Conservation (phyloP, 2,329 filamentous ascomycete species). For the Hypoxylon sp. region DNA sequence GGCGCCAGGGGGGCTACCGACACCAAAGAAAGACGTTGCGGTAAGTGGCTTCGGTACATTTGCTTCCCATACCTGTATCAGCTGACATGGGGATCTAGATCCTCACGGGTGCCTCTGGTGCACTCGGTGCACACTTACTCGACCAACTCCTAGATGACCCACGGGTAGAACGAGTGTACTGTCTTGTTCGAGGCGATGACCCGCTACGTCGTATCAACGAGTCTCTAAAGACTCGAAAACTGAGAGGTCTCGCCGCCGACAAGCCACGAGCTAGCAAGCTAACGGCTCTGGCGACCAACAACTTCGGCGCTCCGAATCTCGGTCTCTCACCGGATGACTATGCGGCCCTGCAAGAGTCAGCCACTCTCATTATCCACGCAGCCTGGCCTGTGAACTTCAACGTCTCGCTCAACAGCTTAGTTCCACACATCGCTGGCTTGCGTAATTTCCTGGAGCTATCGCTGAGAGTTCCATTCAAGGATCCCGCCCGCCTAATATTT, state of each 20-base stretch:
- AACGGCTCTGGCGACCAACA: constrained; percentile 53
- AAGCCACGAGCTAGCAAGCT: constrained; percentile 48
- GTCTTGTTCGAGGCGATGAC: constrained; percentile 52
- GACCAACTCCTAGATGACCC: constrained; percentile 54
- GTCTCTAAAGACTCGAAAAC: constrained; percentile 40
- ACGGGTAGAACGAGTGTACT: constrained; percentile 53
- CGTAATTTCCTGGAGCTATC: constrained; percentile 57
- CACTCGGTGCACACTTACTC: constrained; percentile 57
- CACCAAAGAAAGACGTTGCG: constrained; percentile 37
- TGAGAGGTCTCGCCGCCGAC: constrained; percentile 34
- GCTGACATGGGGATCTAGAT: constrained; percentile 37
- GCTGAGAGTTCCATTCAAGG: constrained; percentile 44
- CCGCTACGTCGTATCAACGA: constrained; percentile 36
- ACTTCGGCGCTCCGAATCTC: constrained; percentile 55
- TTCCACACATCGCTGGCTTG: constrained; percentile 58
- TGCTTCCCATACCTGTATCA: neutral
- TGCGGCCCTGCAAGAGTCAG: constrained; percentile 45
- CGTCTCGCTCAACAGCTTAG: constrained; percentile 60
- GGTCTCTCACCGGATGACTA: constrained; percentile 53
- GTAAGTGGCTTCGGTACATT: constrained; percentile 36
- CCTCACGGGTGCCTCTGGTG: constrained; percentile 60
- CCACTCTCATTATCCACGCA: constrained; percentile 60
- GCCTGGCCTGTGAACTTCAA: constrained; percentile 67
- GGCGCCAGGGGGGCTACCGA: constrained; percentile 27
- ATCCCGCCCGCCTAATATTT: constrained; percentile 54